These are phyloP conservation scores for Desmodesmus armatus DNA, from an alignment of 139 green algal species.

Conservation along the genomic window DNA sequence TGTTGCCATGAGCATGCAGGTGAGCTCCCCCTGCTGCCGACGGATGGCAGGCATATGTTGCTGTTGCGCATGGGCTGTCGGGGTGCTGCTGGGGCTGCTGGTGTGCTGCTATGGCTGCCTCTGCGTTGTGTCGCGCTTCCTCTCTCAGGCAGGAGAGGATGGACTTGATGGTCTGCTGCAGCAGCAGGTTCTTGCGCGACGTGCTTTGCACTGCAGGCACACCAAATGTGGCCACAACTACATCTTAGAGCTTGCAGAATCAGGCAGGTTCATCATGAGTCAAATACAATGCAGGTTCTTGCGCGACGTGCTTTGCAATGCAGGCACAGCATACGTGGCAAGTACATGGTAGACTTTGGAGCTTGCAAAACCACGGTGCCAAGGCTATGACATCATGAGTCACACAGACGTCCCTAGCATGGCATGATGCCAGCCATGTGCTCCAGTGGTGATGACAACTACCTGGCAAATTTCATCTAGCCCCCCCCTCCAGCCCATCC, in stretches of 20 bases:
- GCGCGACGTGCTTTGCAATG: constrained; percentile 38
- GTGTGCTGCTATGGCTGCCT: neutral
- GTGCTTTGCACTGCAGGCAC: constrained; percentile 37
- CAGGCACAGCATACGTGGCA: neutral
- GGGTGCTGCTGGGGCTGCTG: constrained; percentile 1
- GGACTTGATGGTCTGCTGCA: constrained; percentile 74
- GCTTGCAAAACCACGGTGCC: neutral
- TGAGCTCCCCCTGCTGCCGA: constrained; percentile 20
- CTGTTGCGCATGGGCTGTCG: neutral
- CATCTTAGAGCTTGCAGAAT: neutral
- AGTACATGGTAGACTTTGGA: neutral
- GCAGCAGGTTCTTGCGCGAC: constrained; percentile 58
- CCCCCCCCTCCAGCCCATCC: no score
- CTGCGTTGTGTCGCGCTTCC: neutral
- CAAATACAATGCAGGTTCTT: constrained; percentile 46
- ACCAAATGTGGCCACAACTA: neutral
- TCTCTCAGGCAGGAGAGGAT: constrained; percentile 56
- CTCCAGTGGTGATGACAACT: no score
- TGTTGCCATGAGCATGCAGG: neutral
- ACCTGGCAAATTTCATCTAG: no score
- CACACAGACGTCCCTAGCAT: neutral
- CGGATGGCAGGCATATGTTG: constrained; percentile 11
- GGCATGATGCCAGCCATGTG: neutral
- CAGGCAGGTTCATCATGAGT: neutral
- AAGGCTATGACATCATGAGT: neutral